Evolutionary conservation across 2,329 filamentous ascomycete genomes (phyloP).

Genomic region (Penicillium sp.): DNA sequence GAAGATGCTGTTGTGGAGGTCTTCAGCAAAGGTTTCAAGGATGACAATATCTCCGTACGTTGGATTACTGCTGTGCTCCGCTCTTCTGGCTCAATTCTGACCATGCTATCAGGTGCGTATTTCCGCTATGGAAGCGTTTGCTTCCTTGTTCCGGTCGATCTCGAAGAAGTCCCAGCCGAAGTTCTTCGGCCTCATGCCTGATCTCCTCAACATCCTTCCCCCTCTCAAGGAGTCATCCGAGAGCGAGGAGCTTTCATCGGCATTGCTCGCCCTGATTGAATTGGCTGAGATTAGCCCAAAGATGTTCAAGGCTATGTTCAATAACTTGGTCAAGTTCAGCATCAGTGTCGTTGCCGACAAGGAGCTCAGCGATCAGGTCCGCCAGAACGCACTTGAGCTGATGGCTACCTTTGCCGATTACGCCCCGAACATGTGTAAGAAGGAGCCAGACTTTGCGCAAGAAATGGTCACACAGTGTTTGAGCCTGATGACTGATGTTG

Average conservation of each 20-base stretch:
- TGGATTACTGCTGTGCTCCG: not conserved
- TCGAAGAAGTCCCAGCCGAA: constrained; percentile 82
- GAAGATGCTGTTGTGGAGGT: constrained; percentile 84
- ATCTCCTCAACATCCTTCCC: constrained; percentile 89
- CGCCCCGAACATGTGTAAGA: constrained; percentile 88
- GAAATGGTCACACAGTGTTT: constrained; percentile 99
- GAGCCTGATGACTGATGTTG: constrained; percentile 96
- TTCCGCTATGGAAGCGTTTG: constrained; percentile 93
- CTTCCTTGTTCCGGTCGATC: constrained; percentile 89
- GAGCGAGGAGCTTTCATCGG: constrained; percentile 85
- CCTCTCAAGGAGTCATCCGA: constrained; percentile 90
- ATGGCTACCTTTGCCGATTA: constrained; percentile 98
- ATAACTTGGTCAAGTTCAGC: constrained; percentile 86
- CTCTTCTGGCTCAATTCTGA: constrained; percentile 1
- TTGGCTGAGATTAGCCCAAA: constrained; percentile 90
- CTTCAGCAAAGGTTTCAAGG: constrained; percentile 88
- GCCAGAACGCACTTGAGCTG: constrained; percentile 91
- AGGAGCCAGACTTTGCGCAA: constrained; percentile 82
- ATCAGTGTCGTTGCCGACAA: constrained; percentile 94
- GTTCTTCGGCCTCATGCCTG: constrained; percentile 81
- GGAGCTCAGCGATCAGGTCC: constrained; percentile 80
- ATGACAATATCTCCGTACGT: constrained; percentile 72
- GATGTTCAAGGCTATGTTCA: constrained; percentile 97
- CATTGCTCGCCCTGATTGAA: constrained; percentile 86
- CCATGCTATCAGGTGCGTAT: constrained; percentile 66